Percentiles rank a stretch among this genome's conserved stretches.
phyloP scores from a whole-genome alignment of 2,329 filamentous ascomycete species.

The Cytospora mali region DNA sequence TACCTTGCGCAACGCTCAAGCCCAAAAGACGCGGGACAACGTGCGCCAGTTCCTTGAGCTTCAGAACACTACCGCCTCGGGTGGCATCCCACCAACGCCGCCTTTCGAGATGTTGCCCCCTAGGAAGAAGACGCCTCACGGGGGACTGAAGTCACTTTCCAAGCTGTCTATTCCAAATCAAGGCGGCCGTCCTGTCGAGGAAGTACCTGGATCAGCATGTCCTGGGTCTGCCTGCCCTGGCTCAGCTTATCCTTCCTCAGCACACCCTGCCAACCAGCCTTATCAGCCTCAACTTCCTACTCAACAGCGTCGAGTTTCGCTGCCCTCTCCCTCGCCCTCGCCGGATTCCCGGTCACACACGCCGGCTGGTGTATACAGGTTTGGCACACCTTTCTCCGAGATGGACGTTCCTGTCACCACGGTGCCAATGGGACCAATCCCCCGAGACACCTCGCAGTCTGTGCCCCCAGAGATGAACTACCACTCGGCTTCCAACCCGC shows the following conservation, averaged over 20 bases:
- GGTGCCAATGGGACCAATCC: constrained; percentile 69
- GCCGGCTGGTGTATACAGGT: constrained; percentile 67
- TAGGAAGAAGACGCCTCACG: constrained; percentile 48
- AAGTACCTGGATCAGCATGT: constrained; percentile 35
- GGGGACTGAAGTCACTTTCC: constrained; percentile 61
- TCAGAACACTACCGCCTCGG: constrained; percentile 60
- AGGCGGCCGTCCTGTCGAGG: constrained; percentile 27
- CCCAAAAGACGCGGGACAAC: constrained; percentile 85
- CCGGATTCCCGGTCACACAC: constrained; percentile 53
- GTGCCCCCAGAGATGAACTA: constrained; percentile 94
- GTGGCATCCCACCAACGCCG: constrained; percentile 68
- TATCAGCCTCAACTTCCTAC: constrained; percentile 19
- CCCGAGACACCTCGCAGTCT: constrained; percentile 82
- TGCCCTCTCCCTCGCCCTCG: constrained; percentile 38
- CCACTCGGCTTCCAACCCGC: constrained; percentile 48
- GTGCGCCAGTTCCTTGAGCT: constrained; percentile 89
- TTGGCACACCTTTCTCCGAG: constrained; percentile 87
- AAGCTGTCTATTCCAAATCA: constrained; percentile 61
- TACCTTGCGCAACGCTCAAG: constrained; percentile 68
- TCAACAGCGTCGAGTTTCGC: constrained; percentile 26
- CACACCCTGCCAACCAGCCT: constrained; percentile 22
- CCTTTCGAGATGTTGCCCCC: constrained; percentile 66
- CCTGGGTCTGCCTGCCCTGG: constrained; percentile 35
- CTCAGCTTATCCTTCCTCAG: constrained; percentile 29
- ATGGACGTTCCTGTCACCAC: constrained; percentile 84